Conservation (phyloP, 306 rosid genomes). For the Trifolium repens region DNA sequence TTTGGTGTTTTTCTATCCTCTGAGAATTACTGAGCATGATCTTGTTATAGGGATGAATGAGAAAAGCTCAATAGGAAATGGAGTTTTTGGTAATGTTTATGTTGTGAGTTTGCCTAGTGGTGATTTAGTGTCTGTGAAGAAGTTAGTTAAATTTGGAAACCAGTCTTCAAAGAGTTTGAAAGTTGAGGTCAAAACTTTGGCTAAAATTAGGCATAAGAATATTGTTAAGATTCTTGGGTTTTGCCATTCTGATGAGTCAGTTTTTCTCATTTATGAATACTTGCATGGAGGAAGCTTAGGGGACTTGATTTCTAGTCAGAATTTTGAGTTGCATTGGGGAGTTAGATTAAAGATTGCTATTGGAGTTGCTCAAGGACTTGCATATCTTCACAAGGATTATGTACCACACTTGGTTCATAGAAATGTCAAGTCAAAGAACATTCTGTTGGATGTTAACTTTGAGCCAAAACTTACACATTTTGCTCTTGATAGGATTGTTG, state of each 20-base stretch:
- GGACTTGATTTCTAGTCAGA: conserved; percentile 62
- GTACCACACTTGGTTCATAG: conserved; percentile 90
- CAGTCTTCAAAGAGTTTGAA: conserved; percentile 76
- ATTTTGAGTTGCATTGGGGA: conserved; percentile 72
- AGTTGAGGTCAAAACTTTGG: conserved; percentile 83
- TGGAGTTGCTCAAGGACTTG: conserved; percentile 89
- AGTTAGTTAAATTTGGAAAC: conserved; percentile 74
- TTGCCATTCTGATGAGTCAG: conserved; percentile 81
- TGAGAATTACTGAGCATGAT: conserved; percentile 87
- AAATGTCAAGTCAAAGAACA: conserved; percentile 80
- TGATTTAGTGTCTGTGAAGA: conserved; percentile 86
- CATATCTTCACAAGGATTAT: conserved; percentile 91
- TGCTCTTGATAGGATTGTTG: conserved; percentile 77
- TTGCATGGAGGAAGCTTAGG: conserved; percentile 81
- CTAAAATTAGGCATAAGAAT: conserved; percentile 91
- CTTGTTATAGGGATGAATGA: conserved; percentile 85
- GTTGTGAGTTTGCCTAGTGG: conserved; percentile 75
- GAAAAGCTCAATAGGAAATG: conserved; percentile 68
- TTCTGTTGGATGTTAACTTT: conserved; percentile 76
- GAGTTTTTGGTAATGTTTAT: conserved; percentile 77
- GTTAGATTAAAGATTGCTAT: conserved; percentile 76
- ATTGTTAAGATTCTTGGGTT: conserved; percentile 84
- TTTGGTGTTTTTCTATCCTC: conserved; percentile 90
- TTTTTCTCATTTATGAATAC: conserved; percentile 83
- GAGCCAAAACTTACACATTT: conserved; percentile 92